Conservation (phyloP, 2,329 filamentous ascomycete species). For the Colletotrichum sojae region DNA sequence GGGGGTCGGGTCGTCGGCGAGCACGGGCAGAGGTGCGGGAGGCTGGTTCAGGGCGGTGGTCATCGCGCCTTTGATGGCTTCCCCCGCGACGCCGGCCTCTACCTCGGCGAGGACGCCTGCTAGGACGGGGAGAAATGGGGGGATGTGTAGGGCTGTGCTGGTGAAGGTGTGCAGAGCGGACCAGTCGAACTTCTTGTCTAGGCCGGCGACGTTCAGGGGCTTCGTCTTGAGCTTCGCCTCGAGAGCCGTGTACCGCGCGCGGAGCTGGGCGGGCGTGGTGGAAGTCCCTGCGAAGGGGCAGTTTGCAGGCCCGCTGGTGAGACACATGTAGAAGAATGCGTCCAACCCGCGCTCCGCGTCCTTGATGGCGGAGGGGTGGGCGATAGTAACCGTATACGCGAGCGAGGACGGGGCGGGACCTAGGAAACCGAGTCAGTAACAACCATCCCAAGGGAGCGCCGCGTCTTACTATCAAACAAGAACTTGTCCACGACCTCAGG, state of each 20-base stretch:
- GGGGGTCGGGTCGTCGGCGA: constrained; percentile 5
- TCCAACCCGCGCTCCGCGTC: constrained; percentile 25
- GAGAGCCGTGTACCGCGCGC: constrained; percentile 6
- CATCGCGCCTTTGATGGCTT: constrained; percentile 7
- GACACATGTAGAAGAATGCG: constrained; percentile 21
- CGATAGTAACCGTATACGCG: constrained; percentile 20
- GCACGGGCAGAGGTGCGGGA: constrained; percentile 5
- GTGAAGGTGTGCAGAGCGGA: constrained; percentile 22
- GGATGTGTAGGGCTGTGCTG: neutral
- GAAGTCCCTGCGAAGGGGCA: constrained; percentile 3
- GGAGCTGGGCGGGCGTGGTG: neutral
- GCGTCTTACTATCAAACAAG: constrained; percentile 16
- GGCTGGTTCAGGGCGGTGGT: neutral
- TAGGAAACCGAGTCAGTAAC: neutral
- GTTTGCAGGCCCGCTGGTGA: neutral
- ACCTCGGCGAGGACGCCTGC: constrained; percentile 15
- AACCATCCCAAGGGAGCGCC: too few relatives aligned
- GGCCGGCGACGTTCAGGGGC: neutral
- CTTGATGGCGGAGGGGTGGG: constrained; percentile 15
- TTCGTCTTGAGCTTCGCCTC: constrained; percentile 8
- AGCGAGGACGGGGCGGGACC: constrained; percentile 18
- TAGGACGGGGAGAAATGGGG: constrained; percentile 9
- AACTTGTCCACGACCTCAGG: constrained; percentile 24
- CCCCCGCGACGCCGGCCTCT: neutral
- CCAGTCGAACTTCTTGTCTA: constrained; percentile 20